Conservation (phyloP, 352 stramenopile species). For the Phytopythium kandeliae region DNA sequence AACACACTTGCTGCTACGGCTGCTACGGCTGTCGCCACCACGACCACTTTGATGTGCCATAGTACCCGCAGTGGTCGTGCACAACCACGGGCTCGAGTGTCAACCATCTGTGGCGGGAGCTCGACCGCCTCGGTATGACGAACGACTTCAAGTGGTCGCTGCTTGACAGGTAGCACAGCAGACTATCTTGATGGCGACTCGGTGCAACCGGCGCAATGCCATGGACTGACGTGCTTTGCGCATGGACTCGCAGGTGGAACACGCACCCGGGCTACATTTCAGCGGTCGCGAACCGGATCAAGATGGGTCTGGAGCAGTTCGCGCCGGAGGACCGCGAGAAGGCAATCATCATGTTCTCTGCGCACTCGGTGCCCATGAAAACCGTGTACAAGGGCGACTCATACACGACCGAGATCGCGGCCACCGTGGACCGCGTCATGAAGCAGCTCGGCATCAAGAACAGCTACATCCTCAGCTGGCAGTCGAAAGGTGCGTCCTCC, state of each 20-base stretch:
- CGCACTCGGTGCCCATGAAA: slow-evolving; percentile 88
- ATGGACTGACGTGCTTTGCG: not conserved
- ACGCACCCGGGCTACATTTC: slow-evolving; percentile 95
- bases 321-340: slow-evolving; percentile 85
- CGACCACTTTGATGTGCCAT: not conserved
- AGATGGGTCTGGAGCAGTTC: slow-evolving; percentile 90
- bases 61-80: slow-evolving; percentile 98
- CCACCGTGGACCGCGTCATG: slow-evolving; percentile 72
- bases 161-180: slow-evolving; percentile 42
- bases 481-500: slow-evolving; percentile 88
- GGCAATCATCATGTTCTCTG: slow-evolving; percentile 89
- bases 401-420: slow-evolving; percentile 84
- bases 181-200: no score
- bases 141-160: slow-evolving; percentile 80
- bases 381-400: slow-evolving; percentile 87
- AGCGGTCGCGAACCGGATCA: slow-evolving; percentile 90
- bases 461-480: slow-evolving; percentile 91
- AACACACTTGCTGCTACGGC: no score
- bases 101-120: slow-evolving; percentile 84
- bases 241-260: slow-evolving; percentile 87
- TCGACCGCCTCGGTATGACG: slow-evolving; percentile 86
- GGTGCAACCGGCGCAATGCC: no score
- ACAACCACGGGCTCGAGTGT: slow-evolving; percentile 96
- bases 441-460: slow-evolving; percentile 60
- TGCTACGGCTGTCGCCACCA: no score